These are phyloP conservation scores for Phallus indusiatus DNA, from an alignment of 768 basidiomycete species.

Conservation along the genomic window DNA sequence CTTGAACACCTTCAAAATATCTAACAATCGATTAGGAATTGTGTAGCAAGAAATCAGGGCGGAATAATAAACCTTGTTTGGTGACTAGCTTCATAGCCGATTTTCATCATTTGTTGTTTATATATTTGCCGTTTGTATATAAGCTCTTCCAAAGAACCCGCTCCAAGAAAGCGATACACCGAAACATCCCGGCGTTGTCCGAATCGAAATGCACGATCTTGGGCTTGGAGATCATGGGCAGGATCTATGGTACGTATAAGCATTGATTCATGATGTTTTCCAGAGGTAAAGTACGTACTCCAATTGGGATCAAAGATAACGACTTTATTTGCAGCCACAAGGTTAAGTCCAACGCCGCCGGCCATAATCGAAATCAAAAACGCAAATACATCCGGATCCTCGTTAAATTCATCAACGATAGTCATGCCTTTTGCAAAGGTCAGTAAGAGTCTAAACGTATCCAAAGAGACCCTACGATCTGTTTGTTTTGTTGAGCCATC, in stretches of 20 bases:
- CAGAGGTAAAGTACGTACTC: slow-evolving; percentile 47
- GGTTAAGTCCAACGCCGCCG: slow-evolving; percentile 84
- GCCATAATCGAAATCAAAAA: slow-evolving; percentile 88
- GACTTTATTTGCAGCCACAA: slow-evolving; percentile 91
- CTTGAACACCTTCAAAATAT: slow-evolving; percentile 77
- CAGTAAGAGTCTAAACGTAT: not conserved
- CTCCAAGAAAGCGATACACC: slow-evolving; percentile 76
- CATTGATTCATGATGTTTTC: not conserved
- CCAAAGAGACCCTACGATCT: slow-evolving; percentile 45
- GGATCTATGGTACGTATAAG: slow-evolving; percentile 51
- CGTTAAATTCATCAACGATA: slow-evolving; percentile 76
- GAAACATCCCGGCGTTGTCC: slow-evolving; percentile 81
- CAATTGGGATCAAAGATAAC: slow-evolving; percentile 93
- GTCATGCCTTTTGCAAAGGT: slow-evolving; percentile 53
- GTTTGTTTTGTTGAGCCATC: slow-evolving; percentile 66
- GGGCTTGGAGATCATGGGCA: slow-evolving; percentile 88
- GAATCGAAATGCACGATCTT: slow-evolving; percentile 80
- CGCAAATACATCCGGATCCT: slow-evolving; percentile 60
- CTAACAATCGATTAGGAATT: slow-evolving; percentile 24
- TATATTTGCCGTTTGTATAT: slow-evolving; percentile 87
- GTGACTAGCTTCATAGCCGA: slow-evolving; percentile 74
- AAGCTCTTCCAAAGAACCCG: slow-evolving; percentile 80
- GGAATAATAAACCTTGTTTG: slow-evolving; percentile 55
- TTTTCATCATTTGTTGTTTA: slow-evolving; percentile 92
- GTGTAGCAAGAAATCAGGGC: not conserved